Conservation (phyloP, 208 protist species). For the Trypanosoma vivax region DNA sequence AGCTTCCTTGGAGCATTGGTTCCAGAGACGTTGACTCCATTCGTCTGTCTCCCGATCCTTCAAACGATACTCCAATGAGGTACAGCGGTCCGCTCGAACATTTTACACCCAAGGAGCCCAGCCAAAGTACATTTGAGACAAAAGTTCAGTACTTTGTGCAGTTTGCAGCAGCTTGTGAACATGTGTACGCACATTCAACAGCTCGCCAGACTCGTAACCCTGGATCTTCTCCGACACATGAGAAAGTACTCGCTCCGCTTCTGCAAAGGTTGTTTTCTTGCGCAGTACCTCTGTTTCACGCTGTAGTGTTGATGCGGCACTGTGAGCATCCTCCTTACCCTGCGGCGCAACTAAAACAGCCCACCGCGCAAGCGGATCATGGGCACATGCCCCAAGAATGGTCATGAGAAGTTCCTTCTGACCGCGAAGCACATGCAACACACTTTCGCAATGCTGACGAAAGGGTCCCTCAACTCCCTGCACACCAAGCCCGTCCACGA, state of each 20-base stretch:
- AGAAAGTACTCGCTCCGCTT: constrained; percentile 72
- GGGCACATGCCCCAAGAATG: constrained; percentile 90
- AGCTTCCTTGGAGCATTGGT: too few species aligned
- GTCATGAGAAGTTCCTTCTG: constrained; percentile 73
- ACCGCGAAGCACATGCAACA: constrained; percentile 76
- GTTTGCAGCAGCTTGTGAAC: constrained; percentile 59
- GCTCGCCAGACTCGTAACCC: constrained; percentile 64
- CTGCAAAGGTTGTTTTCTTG: constrained; percentile 25
- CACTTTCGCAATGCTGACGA: constrained; percentile 73
- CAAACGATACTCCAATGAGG: too few species aligned
- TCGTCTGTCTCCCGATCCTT: too few species aligned
- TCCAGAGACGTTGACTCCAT: too few species aligned
- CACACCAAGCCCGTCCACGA: constrained; percentile 95
- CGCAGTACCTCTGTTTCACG: constrained; percentile 18
- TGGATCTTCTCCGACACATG: constrained; percentile 85
- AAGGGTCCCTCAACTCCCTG: constrained; percentile 90
- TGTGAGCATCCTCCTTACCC: not conserved
- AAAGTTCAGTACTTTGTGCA: constrained; percentile 57
- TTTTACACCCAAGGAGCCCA: constrained; percentile 81
- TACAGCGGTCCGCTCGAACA: too few species aligned
- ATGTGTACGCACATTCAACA: constrained; percentile 50
- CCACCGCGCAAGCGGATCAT: constrained; percentile 96
- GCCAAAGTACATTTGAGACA: constrained; percentile 67
- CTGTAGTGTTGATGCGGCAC: constrained; percentile 10
- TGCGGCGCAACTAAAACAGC: constrained; percentile 25